These are phyloP conservation scores for Aphanomyces euteiches DNA, from an alignment of 352 stramenopile genomes.

Conservation along the genomic window DNA sequence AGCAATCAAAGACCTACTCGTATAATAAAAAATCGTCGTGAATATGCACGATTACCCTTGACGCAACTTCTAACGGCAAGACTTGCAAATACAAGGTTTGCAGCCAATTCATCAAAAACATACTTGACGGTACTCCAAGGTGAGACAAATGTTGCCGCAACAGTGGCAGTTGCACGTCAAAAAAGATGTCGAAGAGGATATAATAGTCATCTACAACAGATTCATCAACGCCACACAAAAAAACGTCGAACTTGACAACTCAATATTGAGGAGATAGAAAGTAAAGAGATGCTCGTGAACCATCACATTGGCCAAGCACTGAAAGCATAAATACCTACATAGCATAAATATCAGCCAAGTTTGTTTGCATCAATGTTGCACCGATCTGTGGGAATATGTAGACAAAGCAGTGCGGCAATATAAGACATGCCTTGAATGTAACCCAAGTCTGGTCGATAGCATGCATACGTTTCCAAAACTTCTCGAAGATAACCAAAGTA, in stretches of 20 bases:
- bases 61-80: constrained; percentile 67
- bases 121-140: constrained; percentile 62
- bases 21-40: not conserved
- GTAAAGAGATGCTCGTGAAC: constrained; percentile 85
- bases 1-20: constrained; percentile 59
- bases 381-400: constrained; percentile 80
- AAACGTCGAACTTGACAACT: constrained; percentile 43
- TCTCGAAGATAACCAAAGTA: constrained; percentile 76
- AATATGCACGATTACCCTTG: constrained; percentile 38
- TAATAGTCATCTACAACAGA: constrained; percentile 57
- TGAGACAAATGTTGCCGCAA: constrained; percentile 51
- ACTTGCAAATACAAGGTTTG: constrained; percentile 85
- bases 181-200: constrained; percentile 68
- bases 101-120: constrained; percentile 88
- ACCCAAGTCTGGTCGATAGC: constrained; percentile 80
- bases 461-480: constrained; percentile 82
- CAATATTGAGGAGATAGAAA: constrained; percentile 80
- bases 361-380: constrained; percentile 34
- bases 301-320: constrained; percentile 85
- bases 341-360: constrained; percentile 5
- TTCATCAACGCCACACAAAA: not conserved
- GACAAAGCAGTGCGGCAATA: constrained; percentile 73
- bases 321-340: constrained; percentile 54
- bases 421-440: constrained; percentile 91
- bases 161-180: constrained; percentile 46